Percentiles rank a stretch among this genome's conserved stretches.
Conservation (phyloP, 2,329 filamentous ascomycete genomes). For the Endoconidiophora laricicola region DNA sequence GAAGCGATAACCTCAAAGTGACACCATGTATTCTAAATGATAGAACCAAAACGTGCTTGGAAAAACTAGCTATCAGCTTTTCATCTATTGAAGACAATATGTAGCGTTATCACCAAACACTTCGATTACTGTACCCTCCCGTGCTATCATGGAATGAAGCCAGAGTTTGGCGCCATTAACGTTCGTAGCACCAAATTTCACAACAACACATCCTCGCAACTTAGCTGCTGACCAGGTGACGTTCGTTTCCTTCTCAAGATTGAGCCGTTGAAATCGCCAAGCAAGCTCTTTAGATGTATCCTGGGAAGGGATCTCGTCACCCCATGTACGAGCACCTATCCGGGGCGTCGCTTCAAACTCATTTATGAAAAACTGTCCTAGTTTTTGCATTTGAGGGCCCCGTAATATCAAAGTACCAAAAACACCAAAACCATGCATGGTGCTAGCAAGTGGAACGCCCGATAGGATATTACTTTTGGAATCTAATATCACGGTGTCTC, state of each 20-base stretch:
- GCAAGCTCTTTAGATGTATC: conserved; percentile 25
- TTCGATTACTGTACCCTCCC: conserved; percentile 53
- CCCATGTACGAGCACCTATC: conserved; percentile 61
- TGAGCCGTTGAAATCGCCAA: conserved; percentile 40
- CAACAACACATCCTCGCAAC: conserved; percentile 67
- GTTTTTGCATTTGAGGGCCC: conserved; percentile 47
- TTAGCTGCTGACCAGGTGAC: conserved; percentile 70
- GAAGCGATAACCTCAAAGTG: not conserved
- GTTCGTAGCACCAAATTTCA: conserved; percentile 74
- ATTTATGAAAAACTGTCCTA: conserved; percentile 59
- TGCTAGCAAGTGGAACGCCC: conserved; percentile 30
- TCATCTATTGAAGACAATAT: conserved; percentile 49
- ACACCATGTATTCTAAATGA: not conserved
- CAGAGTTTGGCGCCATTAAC: conserved; percentile 70
- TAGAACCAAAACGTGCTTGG: not conserved
- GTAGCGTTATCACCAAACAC: conserved; percentile 69
- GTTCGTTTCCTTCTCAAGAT: conserved; percentile 39
- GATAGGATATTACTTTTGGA: conserved; percentile 27
- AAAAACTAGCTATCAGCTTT: not conserved
- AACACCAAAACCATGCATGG: conserved; percentile 60
- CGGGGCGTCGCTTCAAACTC: conserved; percentile 67
- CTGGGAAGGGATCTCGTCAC: conserved; percentile 18
- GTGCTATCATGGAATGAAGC: conserved; percentile 57
- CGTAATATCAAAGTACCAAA: conserved; percentile 75
- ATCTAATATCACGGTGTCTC: conserved; percentile 68